Conservation (phyloP, 1,139 yeast species). For the Chernovozyma sophiae-reginae region DNA sequence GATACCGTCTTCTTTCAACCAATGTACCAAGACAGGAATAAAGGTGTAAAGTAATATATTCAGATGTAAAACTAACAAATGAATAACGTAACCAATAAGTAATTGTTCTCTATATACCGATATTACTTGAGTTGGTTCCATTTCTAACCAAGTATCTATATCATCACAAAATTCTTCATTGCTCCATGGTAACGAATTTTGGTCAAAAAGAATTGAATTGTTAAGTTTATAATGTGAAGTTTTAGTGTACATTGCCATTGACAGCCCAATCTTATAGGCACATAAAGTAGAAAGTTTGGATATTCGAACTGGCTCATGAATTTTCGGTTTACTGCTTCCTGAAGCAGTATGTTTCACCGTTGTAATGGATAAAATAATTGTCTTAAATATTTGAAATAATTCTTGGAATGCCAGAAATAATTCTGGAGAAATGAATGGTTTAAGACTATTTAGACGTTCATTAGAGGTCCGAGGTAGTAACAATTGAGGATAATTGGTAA, state of each 20-base stretch:
- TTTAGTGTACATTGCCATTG: conserved; percentile 30
- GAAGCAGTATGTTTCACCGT: background rate
- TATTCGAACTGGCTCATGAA: conserved; percentile 1
- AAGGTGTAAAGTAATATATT: conserved; percentile 24
- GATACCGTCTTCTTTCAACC: conserved; percentile 28
- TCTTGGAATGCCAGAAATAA: conserved; percentile 27
- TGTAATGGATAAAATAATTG: conserved; percentile 17
- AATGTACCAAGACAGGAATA: conserved; percentile 33
- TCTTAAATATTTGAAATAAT: conserved; percentile 26
- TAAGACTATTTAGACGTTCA: conserved; percentile 23
- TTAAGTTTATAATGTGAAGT: conserved; percentile 32
- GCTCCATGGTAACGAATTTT: conserved; percentile 20
- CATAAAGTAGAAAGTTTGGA: conserved; percentile 26
- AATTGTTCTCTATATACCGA: conserved; percentile 19
- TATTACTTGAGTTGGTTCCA: conserved; percentile 25
- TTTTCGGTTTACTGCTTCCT: background rate
- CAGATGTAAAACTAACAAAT: conserved; percentile 33
- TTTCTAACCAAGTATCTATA: conserved; percentile 36
- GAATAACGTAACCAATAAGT: conserved; percentile 32
- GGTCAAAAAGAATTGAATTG: conserved; percentile 31
- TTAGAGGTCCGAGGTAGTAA: conserved; percentile 19
- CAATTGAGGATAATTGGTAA: conserved; percentile 2
- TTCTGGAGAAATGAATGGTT: conserved; percentile 24
- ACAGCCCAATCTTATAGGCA: conserved; percentile 29
- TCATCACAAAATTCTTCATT: conserved; percentile 22